Conservation (phyloP, 2,329 filamentous ascomycete genomes). For the Rhytidhysteron rufulum region DNA sequence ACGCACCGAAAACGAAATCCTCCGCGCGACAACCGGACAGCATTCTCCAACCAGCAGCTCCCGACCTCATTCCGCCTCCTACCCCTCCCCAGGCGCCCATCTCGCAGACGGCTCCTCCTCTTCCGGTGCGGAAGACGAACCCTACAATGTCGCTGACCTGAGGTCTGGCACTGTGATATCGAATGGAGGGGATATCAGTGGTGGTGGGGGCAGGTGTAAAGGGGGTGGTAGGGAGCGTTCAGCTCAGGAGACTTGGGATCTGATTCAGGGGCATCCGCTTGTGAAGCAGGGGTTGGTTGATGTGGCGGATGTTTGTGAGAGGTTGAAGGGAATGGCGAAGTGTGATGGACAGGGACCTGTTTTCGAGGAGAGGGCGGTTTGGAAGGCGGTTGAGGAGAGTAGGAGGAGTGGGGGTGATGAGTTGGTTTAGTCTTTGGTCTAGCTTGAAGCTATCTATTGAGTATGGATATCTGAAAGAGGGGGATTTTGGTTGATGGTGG, state of each 20-base stretch:
- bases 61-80: conserved; percentile 35
- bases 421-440: conserved; percentile 50
- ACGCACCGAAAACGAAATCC: conserved; percentile 86
- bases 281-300: conserved; percentile 77
- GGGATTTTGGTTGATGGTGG: background rate
- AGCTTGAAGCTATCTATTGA: background rate
- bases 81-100: conserved; percentile 35
- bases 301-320: conserved; percentile 74
- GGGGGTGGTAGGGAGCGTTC: conserved; percentile 22
- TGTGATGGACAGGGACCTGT: conserved; percentile 86
- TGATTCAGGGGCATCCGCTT: conserved; percentile 75
- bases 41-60: conserved; percentile 40
- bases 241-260: conserved; percentile 69
- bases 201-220: too few relatives aligned
- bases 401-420: conserved; percentile 75
- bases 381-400: conserved; percentile 72
- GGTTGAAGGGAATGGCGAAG: conserved; percentile 68
- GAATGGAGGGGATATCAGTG: conserved; percentile 11
- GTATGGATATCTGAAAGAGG: background rate
- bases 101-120: conserved; percentile 11
- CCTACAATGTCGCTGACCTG: conserved; percentile 26
- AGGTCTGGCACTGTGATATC: conserved; percentile 24
- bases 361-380: conserved; percentile 73
- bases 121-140: conserved; percentile 18
- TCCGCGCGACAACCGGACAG: conserved; percentile 68